Conservation (phyloP, 176 grass and related monocot species). For the Cenchrus americanus region DNA sequence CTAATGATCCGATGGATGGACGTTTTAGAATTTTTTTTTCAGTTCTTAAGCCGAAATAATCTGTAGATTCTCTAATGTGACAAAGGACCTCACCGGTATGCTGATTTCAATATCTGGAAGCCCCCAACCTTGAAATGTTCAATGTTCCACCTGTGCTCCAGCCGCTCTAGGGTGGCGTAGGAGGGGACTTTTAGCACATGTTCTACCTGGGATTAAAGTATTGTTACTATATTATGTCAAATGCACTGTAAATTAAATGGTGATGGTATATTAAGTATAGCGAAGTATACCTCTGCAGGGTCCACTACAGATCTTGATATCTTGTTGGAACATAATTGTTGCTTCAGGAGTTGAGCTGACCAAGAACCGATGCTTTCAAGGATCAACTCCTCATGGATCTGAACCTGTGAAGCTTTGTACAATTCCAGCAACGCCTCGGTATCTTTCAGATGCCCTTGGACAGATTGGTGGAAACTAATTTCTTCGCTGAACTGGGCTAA, state of each 20-base stretch:
- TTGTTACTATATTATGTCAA: not conserved
- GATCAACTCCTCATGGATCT: not conserved
- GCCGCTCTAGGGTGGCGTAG: conserved; percentile 21
- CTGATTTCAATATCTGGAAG: not conserved
- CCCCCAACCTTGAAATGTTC: not conserved
- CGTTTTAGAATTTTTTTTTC: too few species aligned
- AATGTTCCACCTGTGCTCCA: conserved; percentile 28
- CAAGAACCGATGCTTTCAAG: not conserved
- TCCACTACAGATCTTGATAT: not conserved
- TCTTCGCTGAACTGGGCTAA: not conserved
- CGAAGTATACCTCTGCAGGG: not conserved
- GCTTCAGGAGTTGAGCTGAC: not conserved
- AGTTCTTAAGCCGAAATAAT: too few species aligned
- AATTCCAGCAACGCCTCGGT: not conserved
- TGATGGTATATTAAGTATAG: not conserved
- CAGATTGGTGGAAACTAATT: not conserved
- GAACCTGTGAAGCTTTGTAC: not conserved
- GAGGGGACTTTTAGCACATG: conserved; percentile 12
- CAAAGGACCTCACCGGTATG: not conserved
- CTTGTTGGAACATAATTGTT: not conserved
- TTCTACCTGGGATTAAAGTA: not conserved
- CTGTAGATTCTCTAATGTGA: too few species aligned
- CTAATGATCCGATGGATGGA: conserved; percentile 27
- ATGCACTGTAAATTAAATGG: not conserved
- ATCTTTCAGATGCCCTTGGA: not conserved